Base-by-base conservation (phyloP, 306 rosid species). In the Carpinus viminea region DNA sequence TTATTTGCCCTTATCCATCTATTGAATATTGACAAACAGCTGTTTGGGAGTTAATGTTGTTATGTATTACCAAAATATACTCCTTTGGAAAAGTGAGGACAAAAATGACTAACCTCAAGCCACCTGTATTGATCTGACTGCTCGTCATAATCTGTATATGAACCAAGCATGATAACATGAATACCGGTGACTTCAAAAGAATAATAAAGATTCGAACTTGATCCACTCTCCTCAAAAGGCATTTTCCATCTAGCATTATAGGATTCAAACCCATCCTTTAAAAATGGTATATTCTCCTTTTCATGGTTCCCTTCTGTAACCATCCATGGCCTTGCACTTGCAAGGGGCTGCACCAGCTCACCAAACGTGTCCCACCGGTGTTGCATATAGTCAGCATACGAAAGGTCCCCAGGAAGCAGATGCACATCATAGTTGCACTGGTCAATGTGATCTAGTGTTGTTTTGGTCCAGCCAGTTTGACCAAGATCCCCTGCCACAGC, bases 241-340 rank as follows among this genome's bases (percentile, higher is more conserved):
- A 94, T 94, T 79, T 86, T 91, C 98, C 98, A 94, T 79, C 98
- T 80, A 7, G 97, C 86, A 78, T 94, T 92, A 74, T 88, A 94
- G 6, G 98, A 85, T 62, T 74, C 38, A 85, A 94, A 94, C 13
- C 91, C 95, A 80, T 89, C 91, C 82, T 86, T 87, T 16, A 92
- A 70, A 50, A 92, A 73, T 5, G 87, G 90, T 78, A 94, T 86
- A 50, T 11, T 50, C 81, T 94, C 98, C 78, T 85, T 86, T 79
- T 94, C 98, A 83, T 92, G 97, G 82, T 94, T 94, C 74, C 98
- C 98, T 74, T 92, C 89, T 8, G 98, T 94, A 60, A 94, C 98
- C 98, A 94, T 94, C 97, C 97, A 92, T 8, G 98, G 98, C 74
- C 91, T 87, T 3, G 90, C 65, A 80, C 98, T 92, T 34, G 98